phyloP scores from a whole-genome alignment of 257 asterid genomes.

The Solanum tarapatanum region DNA sequence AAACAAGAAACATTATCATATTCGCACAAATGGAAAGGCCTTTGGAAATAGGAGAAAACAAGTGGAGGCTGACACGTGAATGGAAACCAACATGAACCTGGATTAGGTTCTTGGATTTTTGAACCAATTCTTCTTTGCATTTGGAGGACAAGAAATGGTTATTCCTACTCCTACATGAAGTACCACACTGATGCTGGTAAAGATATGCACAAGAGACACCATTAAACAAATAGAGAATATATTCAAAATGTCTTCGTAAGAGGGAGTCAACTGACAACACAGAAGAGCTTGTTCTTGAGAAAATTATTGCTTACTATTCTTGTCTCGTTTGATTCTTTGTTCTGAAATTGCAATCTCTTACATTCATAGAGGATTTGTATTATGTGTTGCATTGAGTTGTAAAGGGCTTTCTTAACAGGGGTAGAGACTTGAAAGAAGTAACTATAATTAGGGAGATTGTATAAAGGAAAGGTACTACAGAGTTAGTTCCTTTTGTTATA shows the following conservation, averaged over 20 bases:
- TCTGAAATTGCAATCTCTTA: not conserved
- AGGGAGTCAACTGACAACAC: not conserved
- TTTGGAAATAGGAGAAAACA: not conserved
- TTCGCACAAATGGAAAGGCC: not conserved
- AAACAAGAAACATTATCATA: not conserved
- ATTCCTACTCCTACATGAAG: not conserved
- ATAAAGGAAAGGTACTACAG: not conserved
- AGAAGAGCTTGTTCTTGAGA: not conserved
- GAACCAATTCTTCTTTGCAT: not conserved
- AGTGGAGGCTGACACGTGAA: not conserved
- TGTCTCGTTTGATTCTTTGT: not conserved
- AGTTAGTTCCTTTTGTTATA: not conserved
- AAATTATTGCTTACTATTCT: not conserved
- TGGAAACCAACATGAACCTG: not conserved
- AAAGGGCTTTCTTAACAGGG: not conserved
- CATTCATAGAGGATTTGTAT: not conserved
- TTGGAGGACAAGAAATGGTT: not conserved
- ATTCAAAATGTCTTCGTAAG: not conserved
- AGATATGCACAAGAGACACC: not conserved
- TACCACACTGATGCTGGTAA: not conserved
- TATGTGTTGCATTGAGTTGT: not conserved
- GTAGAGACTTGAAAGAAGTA: not conserved
- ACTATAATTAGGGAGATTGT: not conserved
- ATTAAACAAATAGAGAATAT: not conserved
- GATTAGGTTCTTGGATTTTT: not conserved